phyloP scores from a whole-genome alignment of 345 rosid genomes.

The Angophora floribunda region DNA sequence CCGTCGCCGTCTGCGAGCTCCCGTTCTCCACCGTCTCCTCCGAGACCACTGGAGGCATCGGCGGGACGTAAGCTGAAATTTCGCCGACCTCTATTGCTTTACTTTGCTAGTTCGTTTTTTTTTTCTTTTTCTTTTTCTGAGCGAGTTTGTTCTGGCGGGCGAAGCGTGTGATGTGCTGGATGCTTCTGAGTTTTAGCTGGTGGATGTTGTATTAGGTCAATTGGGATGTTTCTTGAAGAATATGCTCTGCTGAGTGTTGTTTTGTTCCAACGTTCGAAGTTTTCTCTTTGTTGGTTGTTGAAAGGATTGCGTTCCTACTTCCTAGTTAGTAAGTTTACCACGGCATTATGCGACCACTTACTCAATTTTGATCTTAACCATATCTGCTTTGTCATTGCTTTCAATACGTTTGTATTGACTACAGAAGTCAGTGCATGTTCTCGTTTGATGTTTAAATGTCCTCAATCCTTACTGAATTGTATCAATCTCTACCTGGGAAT shows the following conservation, averaged over 20 bases:
- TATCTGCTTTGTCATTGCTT: background rate
- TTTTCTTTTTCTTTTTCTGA: background rate
- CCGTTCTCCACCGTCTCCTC: constrained; percentile 89
- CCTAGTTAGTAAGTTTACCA: background rate
- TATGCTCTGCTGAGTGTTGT: background rate
- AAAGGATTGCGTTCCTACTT: background rate
- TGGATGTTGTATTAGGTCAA: background rate
- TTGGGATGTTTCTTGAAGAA: background rate
- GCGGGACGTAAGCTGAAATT: constrained; percentile 71
- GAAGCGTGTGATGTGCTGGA: background rate
- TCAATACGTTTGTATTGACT: background rate
- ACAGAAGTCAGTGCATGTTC: background rate
- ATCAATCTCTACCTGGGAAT: background rate
- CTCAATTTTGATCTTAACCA: background rate
- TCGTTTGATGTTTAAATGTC: background rate
- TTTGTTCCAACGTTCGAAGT: background rate
- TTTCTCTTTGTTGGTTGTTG: background rate
- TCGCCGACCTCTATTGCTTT: background rate
- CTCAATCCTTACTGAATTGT: background rate
- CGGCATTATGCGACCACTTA: background rate
- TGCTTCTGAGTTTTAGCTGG: background rate
- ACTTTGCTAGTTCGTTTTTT: background rate
- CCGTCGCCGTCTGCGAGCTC: constrained; percentile 93
- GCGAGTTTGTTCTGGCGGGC: background rate
- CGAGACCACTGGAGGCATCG: constrained; percentile 86